phyloP scores from a whole-genome alignment of 1,284 basidiomycete species.

The Ustilago crameri region DNA sequence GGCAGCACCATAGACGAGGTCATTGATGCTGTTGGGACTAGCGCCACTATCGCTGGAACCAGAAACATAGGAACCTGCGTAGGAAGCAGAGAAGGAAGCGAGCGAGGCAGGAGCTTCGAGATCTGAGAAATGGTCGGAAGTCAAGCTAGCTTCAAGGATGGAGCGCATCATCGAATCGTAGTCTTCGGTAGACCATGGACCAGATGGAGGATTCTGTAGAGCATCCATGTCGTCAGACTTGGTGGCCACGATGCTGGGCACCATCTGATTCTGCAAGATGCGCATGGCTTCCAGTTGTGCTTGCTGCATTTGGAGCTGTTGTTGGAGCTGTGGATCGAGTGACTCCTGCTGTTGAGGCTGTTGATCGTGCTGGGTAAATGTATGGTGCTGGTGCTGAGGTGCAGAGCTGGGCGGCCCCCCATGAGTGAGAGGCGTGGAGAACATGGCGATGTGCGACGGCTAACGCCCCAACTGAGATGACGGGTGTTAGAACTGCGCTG shows the following conservation, averaged over 20 bases:
- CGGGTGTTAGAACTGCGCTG: not conserved
- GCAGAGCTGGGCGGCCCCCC: conserved; percentile 16
- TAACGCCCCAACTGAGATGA: not conserved
- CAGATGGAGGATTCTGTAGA: conserved; percentile 28
- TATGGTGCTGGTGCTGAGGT: conserved; percentile 26
- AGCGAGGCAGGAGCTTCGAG: conserved; percentile 37
- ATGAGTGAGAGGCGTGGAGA: conserved; percentile 5
- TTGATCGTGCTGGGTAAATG: conserved; percentile 9
- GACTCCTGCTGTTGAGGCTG: conserved; percentile 13
- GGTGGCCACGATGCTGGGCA: conserved; percentile 24
- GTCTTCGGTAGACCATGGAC: conserved; percentile 47
- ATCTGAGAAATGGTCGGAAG: conserved; percentile 33
- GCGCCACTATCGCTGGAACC: conserved; percentile 49
- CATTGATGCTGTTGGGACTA: conserved; percentile 52
- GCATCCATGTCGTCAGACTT: conserved; percentile 24
- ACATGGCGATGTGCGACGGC: conserved; percentile 9
- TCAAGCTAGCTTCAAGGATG: conserved; percentile 37
- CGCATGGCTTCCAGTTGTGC: conserved; percentile 28
- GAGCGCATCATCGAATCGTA: conserved; percentile 51
- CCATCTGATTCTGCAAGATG: conserved; percentile 31
- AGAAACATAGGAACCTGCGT: conserved; percentile 44
- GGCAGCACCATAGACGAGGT: conserved; percentile 51
- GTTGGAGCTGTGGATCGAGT: conserved; percentile 17
- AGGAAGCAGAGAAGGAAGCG: conserved; percentile 39
- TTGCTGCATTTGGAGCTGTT: conserved; percentile 32